These are phyloP conservation scores for Pseudomicrostroma phylloplanum DNA, from an alignment of 1,284 basidiomycete species.

Conservation along the genomic window DNA sequence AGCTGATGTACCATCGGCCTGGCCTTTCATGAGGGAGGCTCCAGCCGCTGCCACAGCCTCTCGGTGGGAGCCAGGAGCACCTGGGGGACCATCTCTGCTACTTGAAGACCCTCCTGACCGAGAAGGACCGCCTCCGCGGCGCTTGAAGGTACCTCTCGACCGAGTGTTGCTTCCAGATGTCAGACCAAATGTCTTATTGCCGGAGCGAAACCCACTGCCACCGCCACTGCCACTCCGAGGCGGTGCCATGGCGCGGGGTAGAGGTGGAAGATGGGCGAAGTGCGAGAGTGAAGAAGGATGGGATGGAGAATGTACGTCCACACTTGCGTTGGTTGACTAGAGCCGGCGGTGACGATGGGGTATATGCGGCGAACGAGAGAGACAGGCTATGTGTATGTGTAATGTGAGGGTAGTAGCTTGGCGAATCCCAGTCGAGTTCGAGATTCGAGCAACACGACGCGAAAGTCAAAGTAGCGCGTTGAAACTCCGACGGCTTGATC, in stretches of 20 bases:
- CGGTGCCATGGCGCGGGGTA: conserved; percentile 2
- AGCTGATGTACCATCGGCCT: conserved; percentile 39
- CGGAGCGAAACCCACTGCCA: not conserved
- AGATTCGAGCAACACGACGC: no score
- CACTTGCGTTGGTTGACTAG: no score
- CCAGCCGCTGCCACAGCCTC: conserved; percentile 11
- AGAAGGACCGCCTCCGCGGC: conserved; percentile 16
- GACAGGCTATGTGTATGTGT: no score
- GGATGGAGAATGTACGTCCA: no score
- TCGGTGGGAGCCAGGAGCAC: not conserved
- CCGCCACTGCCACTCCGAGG: not conserved
- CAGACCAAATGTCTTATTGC: conserved; percentile 14
- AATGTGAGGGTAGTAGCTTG: no score
- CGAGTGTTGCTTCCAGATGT: conserved; percentile 14
- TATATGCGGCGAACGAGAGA: no score
- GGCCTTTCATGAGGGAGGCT: conserved; percentile 15
- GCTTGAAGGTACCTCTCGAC: conserved; percentile 23
- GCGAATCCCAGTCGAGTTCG: no score
- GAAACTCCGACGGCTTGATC: no score
- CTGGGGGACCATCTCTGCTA: not conserved
- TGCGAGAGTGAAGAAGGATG: no score
- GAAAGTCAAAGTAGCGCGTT: no score
- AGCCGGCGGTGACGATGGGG: no score
- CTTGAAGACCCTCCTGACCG: conserved; percentile 10
- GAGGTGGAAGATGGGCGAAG: no score